These are phyloP conservation scores for Lachnellula hyalina DNA, from an alignment of 2,329 filamentous ascomycete genomes.

Conservation along the genomic window DNA sequence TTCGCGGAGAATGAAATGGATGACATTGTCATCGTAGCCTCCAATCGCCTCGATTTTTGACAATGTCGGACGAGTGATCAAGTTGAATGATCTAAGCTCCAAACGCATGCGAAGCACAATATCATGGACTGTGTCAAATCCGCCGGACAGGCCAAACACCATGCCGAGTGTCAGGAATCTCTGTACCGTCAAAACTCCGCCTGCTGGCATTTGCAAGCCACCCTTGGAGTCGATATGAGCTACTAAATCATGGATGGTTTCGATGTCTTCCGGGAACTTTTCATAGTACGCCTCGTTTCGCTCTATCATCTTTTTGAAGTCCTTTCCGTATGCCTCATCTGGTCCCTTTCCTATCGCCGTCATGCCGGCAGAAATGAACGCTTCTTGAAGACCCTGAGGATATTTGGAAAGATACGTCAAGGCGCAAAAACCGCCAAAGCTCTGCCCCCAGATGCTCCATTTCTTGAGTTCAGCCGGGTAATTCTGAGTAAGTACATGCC, in stretches of 20 bases:
- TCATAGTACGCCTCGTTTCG: slow-evolving; percentile 65
- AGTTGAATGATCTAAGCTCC: slow-evolving; percentile 70
- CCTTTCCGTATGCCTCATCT: slow-evolving; percentile 69
- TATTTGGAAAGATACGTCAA: slow-evolving; percentile 80
- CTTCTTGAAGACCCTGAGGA: slow-evolving; percentile 73
- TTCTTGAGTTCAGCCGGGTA: slow-evolving; percentile 65
- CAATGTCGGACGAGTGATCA: slow-evolving; percentile 69
- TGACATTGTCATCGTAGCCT: slow-evolving; percentile 68
- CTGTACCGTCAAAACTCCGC: slow-evolving; percentile 65
- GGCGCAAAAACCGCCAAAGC: slow-evolving; percentile 83
- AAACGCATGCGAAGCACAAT: slow-evolving; percentile 63
- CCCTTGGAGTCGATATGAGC: slow-evolving; percentile 54
- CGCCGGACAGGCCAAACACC: slow-evolving; percentile 72
- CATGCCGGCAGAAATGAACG: slow-evolving; percentile 79
- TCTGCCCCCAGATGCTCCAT: slow-evolving; percentile 83
- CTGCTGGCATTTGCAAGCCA: slow-evolving; percentile 63
- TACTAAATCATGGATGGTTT: slow-evolving; percentile 61
- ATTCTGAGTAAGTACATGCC: slow-evolving; percentile 65
- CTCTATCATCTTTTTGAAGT: slow-evolving; percentile 64
- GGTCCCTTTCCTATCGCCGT: slow-evolving; percentile 67
- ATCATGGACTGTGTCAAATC: slow-evolving; percentile 67
- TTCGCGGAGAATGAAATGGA: slow-evolving; percentile 86
- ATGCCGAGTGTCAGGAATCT: slow-evolving; percentile 76
- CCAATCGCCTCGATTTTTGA: slow-evolving; percentile 62
- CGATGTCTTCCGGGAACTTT: slow-evolving; percentile 79